These are phyloP conservation scores for Prunus armeniaca DNA, from an alignment of 306 rosid genomes.

Conservation along the genomic window DNA sequence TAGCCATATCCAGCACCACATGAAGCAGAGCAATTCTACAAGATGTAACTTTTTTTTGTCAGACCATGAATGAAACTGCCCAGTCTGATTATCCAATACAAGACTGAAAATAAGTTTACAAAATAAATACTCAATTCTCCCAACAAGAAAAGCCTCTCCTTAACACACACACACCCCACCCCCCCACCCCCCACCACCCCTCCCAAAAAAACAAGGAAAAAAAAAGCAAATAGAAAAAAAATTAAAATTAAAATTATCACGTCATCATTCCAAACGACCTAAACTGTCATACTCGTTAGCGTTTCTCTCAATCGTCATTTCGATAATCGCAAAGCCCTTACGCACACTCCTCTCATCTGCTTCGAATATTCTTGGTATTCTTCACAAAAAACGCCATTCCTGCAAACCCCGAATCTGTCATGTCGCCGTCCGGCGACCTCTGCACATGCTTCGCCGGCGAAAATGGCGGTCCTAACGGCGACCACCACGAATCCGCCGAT, in stretches of 20 bases:
- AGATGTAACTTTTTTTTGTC: too few relatives aligned
- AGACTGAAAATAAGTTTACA: too few relatives aligned
- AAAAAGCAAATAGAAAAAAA: background rate
- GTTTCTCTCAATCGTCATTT: background rate
- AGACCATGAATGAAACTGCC: too few relatives aligned
- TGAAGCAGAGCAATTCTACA: too few relatives aligned
- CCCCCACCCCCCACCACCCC: too few relatives aligned
- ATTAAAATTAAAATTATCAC: too few relatives aligned
- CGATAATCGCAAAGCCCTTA: constrained; percentile 8
- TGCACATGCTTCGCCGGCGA: constrained; percentile 24
- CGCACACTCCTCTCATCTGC: constrained; percentile 6
- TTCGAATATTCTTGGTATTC: background rate
- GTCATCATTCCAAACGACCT: background rate
- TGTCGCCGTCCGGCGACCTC: constrained; percentile 44
- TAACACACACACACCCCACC: too few relatives aligned
- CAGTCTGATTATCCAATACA: too few relatives aligned
- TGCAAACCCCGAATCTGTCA: constrained; percentile 20
- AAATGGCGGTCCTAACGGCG: constrained; percentile 22
- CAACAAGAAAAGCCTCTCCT: background rate
- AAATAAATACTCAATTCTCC: background rate
- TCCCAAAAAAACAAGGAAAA: too few relatives aligned
- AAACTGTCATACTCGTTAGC: constrained; percentile 11
- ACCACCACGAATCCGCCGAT: constrained; percentile 17
- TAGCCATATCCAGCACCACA: too few relatives aligned
- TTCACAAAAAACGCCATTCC: background rate